A percentile compares a stretch with the other conserved stretches of the same genome.
Evolutionary conservation across 179 eudicot species (phyloP).

Genomic region (Camellia oleifera): DNA sequence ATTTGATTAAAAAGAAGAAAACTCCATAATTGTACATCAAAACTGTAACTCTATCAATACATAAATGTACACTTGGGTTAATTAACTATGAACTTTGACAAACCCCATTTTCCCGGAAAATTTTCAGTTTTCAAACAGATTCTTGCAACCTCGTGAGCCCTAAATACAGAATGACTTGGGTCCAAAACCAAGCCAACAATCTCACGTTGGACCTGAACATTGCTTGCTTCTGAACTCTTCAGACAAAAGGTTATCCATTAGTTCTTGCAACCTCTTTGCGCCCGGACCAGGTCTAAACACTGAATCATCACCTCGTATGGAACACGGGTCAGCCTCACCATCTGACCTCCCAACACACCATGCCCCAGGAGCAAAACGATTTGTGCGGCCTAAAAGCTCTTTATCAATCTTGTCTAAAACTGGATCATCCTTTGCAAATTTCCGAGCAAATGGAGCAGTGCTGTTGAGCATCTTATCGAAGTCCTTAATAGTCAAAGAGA

Average conservation of each 20-base stretch:
- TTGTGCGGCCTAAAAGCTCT: slow-evolving; percentile 55
- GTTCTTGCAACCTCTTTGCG: slow-evolving; percentile 57
- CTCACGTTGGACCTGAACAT: slow-evolving; percentile 37
- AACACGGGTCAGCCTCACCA: slow-evolving; percentile 68
- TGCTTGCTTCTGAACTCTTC: slow-evolving; percentile 57
- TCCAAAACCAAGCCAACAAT: slow-evolving; percentile 4
- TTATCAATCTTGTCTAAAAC: slow-evolving; percentile 61
- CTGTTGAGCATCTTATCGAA: slow-evolving; percentile 66
- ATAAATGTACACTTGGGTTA: slow-evolving; percentile 18
- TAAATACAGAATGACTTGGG: not conserved
- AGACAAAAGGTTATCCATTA: slow-evolving; percentile 49
- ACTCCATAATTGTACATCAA: not conserved
- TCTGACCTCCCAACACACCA: slow-evolving; percentile 67
- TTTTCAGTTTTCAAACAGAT: too few species aligned
- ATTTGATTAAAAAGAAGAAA: slow-evolving; percentile 1
- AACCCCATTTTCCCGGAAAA: too few species aligned
- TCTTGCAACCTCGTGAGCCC: not conserved
- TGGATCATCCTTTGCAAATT: slow-evolving; percentile 51
- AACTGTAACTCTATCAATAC: slow-evolving; percentile 12
- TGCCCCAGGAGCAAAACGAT: slow-evolving; percentile 64
- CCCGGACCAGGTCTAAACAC: slow-evolving; percentile 73
- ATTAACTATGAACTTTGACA: not conserved
- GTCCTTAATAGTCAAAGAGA: slow-evolving; percentile 50
- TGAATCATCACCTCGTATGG: slow-evolving; percentile 58
- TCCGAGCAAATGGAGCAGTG: slow-evolving; percentile 68